Conservation (phyloP, 306 rosid species). For the Sphenostylis stenocarpa region DNA sequence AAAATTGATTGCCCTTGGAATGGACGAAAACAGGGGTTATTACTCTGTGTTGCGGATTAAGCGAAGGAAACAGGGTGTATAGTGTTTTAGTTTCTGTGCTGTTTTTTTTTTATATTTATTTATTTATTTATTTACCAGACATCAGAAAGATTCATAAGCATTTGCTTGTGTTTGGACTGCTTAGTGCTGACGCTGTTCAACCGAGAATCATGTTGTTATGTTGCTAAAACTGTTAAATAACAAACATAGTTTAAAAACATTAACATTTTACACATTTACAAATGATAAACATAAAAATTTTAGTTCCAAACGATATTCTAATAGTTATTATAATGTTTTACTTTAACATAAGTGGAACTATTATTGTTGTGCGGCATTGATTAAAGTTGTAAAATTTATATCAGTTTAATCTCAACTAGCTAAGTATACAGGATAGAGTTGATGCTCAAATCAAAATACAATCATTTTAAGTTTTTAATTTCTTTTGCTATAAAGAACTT, state of each 20-base stretch:
- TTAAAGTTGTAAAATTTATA: too few species aligned
- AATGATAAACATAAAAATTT: not conserved
- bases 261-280: not conserved
- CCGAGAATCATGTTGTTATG: not conserved
- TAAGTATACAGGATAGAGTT: too few species aligned
- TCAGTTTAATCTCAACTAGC: too few species aligned
- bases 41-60: slow-evolving; percentile 11
- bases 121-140: not conserved
- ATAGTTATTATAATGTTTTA: too few species aligned
- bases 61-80: not conserved
- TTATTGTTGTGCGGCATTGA: too few species aligned
- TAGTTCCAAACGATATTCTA: too few species aligned
- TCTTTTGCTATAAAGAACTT: too few species aligned
- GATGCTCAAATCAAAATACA: too few species aligned
- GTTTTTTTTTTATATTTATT: not conserved
- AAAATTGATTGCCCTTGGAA: slow-evolving; percentile 27
- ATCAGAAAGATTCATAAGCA: not conserved
- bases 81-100: not conserved
- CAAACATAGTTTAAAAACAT: not conserved
- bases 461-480: too few species aligned
- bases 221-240: not conserved
- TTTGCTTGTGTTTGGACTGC: slow-evolving; percentile 15
- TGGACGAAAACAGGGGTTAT: slow-evolving; percentile 8
- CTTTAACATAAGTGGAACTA: too few species aligned
- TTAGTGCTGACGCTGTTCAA: slow-evolving; percentile 25